phyloP scores from a whole-genome alignment of 2,329 filamentous ascomycete species.

The Rachicladosporium sp. region DNA sequence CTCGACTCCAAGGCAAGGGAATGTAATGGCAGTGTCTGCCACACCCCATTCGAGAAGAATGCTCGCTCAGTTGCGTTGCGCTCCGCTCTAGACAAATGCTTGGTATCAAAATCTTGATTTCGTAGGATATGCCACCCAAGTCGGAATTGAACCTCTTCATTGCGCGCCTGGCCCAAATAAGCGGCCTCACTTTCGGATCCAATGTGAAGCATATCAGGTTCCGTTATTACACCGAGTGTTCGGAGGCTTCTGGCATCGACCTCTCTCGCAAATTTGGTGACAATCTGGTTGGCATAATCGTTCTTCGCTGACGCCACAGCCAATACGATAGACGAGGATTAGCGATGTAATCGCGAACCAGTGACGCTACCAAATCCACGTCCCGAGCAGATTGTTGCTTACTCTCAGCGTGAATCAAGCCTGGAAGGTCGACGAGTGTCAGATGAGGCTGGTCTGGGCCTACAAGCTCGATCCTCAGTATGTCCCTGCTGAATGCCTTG shows the following conservation, averaged over 20 bases:
- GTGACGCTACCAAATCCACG: slow-evolving; percentile 17
- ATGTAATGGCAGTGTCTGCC: neutral
- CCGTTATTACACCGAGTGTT: slow-evolving; percentile 42
- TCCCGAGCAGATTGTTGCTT: slow-evolving; percentile 21
- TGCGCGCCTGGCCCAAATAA: slow-evolving; percentile 29
- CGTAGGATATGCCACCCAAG: slow-evolving; percentile 44
- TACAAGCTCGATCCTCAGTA: slow-evolving; percentile 36
- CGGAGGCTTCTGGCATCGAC: slow-evolving; percentile 35
- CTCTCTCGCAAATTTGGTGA: slow-evolving; percentile 37
- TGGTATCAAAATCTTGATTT: slow-evolving; percentile 27
- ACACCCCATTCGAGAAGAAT: neutral
- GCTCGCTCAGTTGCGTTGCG: neutral
- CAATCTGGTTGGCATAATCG: slow-evolving; percentile 45
- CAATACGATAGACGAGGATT: slow-evolving; percentile 29
- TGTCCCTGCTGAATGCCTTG: slow-evolving; percentile 31
- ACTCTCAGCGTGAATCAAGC: slow-evolving; percentile 20
- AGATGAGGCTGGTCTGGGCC: slow-evolving; percentile 1
- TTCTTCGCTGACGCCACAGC: slow-evolving; percentile 28
- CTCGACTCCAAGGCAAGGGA: slow-evolving; percentile 28
- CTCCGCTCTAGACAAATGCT: neutral
- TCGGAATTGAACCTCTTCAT: slow-evolving; percentile 28
- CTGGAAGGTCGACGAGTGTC: slow-evolving; percentile 1
- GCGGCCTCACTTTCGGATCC: slow-evolving; percentile 29
- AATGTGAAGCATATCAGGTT: slow-evolving; percentile 18
- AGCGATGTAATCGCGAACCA: slow-evolving; percentile 1